phyloP scores from a whole-genome alignment of 805 yeast species.

The Grigorovia yakushimaensis region DNA sequence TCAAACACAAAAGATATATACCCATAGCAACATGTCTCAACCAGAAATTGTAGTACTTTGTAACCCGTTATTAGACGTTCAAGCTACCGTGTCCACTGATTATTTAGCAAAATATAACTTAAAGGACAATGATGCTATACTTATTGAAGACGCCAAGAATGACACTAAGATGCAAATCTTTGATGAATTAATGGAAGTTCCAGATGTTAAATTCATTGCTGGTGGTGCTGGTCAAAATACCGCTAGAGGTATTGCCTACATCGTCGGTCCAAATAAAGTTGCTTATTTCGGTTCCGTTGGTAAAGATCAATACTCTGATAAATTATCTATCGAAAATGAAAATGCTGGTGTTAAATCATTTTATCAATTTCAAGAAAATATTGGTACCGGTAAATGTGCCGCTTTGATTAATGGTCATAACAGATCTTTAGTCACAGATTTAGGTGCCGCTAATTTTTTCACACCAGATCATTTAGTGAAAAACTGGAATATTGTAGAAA shows the following conservation, averaged over 20 bases:
- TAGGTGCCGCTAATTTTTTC: slow-evolving; percentile 97
- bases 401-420: slow-evolving; percentile 80
- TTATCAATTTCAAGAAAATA: slow-evolving; percentile 68
- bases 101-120: slow-evolving; percentile 73
- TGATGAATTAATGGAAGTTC: slow-evolving; percentile 58
- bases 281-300: slow-evolving; percentile 96
- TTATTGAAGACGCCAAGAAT: slow-evolving; percentile 45
- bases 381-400: slow-evolving; percentile 96
- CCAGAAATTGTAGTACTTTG: slow-evolving; percentile 67
- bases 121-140: slow-evolving; percentile 89
- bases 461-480: slow-evolving; percentile 76
- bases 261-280: slow-evolving; percentile 72
- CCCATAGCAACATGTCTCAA: slow-evolving; percentile 2
- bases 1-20: too few relatives aligned
- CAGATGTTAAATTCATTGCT: slow-evolving; percentile 66
- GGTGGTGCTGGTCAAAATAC: slow-evolving; percentile 99
- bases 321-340: slow-evolving; percentile 71
- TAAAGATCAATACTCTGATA: slow-evolving; percentile 75
- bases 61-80: slow-evolving; percentile 84
- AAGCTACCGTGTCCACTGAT: slow-evolving; percentile 58
- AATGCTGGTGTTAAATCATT: slow-evolving; percentile 81
- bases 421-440: slow-evolving; percentile 91
- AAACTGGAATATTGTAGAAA: slow-evolving; percentile 79
- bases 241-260: slow-evolving; percentile 95
- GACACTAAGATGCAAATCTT: slow-evolving; percentile 79